Evolutionary conservation across 2,329 filamentous ascomycete species (phyloP), one percentile per base, ranked within the genome.

Genomic region (Xylaria sp.): DNA sequence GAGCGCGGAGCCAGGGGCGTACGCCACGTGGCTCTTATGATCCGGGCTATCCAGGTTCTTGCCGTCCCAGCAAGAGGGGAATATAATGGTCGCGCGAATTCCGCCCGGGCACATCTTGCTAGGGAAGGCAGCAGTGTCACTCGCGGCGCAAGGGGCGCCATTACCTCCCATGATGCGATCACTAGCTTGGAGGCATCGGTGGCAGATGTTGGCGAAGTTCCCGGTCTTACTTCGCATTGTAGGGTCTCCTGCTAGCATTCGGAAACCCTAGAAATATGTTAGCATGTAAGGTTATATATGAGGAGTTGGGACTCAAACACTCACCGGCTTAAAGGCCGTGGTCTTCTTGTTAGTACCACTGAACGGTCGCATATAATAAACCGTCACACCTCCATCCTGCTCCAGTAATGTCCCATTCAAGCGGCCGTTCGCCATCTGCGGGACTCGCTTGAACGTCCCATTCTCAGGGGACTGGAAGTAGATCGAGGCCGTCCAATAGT

Each of bases 21-120:
- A 62, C 11, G 50, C 60, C 34, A 62, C 60, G 30, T 78, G 76
- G 61, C 73, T 75, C 48, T 74, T 69, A 68, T 78, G 76, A 68
- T 78, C 75, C 1, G 75, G 69, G 58, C 70, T 74, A 66, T 78
- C 76, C 1, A 73, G 36, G 64, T 78, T 78, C 61, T 69, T 70
- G 42, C 76, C 76, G 47, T 78, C 76, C 75, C 75, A 78, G 64
- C 75, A 72, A 4, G 60, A 62, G 5, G 60, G 60, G 50, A 62
- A 62, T 30, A 62, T 62, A 50, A 62, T 55, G 17, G 60, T 62
- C 12, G 60, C 60, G 24, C 60, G 60, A 11, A 62, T 62, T 6
- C 60, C 60, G 2, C 60, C 60, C 17, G 60, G 60, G 19, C 60
- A 62, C 60, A 62, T 62, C 60, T 21, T 54, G 60, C 50, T 62